Base-by-base conservation (phyloP, 1,284 basidiomycete genomes). In the Thelephora terrestris region DNA sequence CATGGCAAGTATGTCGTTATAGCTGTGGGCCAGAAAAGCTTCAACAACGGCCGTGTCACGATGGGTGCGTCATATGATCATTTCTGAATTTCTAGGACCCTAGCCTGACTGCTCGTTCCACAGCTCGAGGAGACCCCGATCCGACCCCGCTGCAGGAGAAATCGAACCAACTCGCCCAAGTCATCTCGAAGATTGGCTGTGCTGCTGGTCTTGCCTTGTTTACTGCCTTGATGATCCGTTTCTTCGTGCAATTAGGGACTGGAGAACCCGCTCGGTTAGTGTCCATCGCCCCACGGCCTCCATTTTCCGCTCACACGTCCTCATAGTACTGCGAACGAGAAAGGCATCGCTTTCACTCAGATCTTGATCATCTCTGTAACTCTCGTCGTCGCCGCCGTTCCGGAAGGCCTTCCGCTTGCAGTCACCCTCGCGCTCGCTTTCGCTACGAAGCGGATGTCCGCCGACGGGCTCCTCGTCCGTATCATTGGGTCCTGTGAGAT, bases 401-500 rank as follows among this genome's bases (percentile, higher is more conserved):
- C 95, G 34, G 94, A 98, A 81, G 90, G 85, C 78, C 74, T 99
- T 9, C 95, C 95, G 12, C 76, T 99, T 45, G 96, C 96, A 43
- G 93, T 98, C 49, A 98, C 94, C 0, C 79, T 99, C 39, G 95
- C 96, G 0, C 74, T 99, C 21, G 91, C 95, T 0, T 98, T 98
- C 61, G 95, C 95, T 0, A 99, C 95, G 43, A 94, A 91, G 62
- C 83, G 94, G 24, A 99, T 99, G 95, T 91, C 93, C 17, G 79
- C 85, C 61, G 88, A 93, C 65, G 95, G 95, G 52, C 73, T 99
- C 0, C 81, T 99, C 43, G 95, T 99, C 17, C 91, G 95, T 54
- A 86, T 98, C 2, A 79, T 99, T 32, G 89, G 91, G 12, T 92
- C 91, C 23, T 99, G 95, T 67, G 95, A 98, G 72, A 98, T 91